Conservation (phyloP, 2,329 filamentous ascomycete genomes). For the Zymoseptoria crescenta region DNA sequence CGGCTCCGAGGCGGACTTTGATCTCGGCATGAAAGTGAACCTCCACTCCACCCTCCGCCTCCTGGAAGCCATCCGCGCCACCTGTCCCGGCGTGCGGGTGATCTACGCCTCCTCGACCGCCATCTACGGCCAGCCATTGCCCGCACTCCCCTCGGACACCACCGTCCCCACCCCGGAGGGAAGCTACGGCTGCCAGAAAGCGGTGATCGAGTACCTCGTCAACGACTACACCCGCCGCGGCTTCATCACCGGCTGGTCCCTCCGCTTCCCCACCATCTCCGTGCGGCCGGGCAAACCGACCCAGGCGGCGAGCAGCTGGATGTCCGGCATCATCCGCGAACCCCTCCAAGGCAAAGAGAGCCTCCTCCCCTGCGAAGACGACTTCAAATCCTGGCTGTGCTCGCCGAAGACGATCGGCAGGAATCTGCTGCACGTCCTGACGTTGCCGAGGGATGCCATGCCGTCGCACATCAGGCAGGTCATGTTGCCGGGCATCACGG, state of each 20-base stretch:
- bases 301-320: conserved; percentile 45
- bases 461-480: conserved; percentile 43
- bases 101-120: conserved; percentile 45
- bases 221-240: conserved; percentile 47
- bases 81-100: conserved; percentile 40
- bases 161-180: conserved; percentile 43
- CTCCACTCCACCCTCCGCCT: conserved; percentile 43
- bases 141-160: conserved; percentile 36
- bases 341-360: conserved; percentile 43
- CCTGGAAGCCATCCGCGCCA: conserved; percentile 41
- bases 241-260: conserved; percentile 36
- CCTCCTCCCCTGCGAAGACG: conserved; percentile 44
- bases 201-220: conserved; percentile 43
- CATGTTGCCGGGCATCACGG: conserved; percentile 48
- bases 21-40: conserved; percentile 45
- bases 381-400: conserved; percentile 51
- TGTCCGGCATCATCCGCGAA: conserved; percentile 47
- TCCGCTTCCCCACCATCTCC: conserved; percentile 46
- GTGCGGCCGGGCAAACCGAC: conserved; percentile 46
- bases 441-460: conserved; percentile 44
- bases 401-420: conserved; percentile 47
- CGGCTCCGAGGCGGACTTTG: conserved; percentile 45
- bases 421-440: conserved; percentile 48
- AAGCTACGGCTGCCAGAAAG: conserved; percentile 46
- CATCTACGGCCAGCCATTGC: conserved; percentile 42